phyloP scores from a whole-genome alignment of 2,329 filamentous ascomycete genomes.

The Colletotrichum sp. region DNA sequence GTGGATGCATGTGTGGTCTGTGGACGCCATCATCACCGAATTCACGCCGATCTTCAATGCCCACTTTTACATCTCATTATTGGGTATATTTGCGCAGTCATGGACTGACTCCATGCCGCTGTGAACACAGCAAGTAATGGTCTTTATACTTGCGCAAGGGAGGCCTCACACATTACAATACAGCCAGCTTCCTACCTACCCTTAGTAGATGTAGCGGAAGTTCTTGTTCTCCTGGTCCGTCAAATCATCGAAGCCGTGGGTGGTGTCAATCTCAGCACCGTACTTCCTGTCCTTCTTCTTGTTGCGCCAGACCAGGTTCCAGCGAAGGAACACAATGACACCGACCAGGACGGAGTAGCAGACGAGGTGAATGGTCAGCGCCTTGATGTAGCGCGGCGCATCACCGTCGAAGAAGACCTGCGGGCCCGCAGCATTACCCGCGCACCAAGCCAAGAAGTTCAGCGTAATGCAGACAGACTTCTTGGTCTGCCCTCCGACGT shows the following conservation, averaged over 20 bases:
- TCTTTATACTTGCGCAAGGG: not conserved
- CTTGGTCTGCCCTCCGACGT: constrained; percentile 32
- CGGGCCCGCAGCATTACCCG: constrained; percentile 41
- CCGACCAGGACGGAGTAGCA: constrained; percentile 33
- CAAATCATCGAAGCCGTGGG: constrained; percentile 20
- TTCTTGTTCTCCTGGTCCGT: constrained; percentile 22
- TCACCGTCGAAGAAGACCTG: constrained; percentile 37
- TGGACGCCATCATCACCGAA: not conserved
- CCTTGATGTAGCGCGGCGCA: constrained; percentile 37
- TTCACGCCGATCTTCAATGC: not conserved
- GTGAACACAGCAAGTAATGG: not conserved
- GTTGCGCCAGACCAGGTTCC: constrained; percentile 25
- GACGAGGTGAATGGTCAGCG: constrained; percentile 37
- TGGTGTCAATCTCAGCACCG: constrained; percentile 11
- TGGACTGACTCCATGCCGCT: not conserved
- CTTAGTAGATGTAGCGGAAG: constrained; percentile 20
- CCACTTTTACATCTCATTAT: not conserved
- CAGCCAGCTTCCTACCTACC: not conserved
- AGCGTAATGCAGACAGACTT: constrained; percentile 41
- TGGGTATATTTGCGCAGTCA: not conserved
- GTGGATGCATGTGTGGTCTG: not conserved
- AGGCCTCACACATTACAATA: not conserved
- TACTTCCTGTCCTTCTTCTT: constrained; percentile 13
- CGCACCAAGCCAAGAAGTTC: constrained; percentile 40
- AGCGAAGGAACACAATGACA: constrained; percentile 26